Evolutionary conservation across 2,329 filamentous ascomycete species (phyloP).

Genomic region (Malbranchea cinnamomea): DNA sequence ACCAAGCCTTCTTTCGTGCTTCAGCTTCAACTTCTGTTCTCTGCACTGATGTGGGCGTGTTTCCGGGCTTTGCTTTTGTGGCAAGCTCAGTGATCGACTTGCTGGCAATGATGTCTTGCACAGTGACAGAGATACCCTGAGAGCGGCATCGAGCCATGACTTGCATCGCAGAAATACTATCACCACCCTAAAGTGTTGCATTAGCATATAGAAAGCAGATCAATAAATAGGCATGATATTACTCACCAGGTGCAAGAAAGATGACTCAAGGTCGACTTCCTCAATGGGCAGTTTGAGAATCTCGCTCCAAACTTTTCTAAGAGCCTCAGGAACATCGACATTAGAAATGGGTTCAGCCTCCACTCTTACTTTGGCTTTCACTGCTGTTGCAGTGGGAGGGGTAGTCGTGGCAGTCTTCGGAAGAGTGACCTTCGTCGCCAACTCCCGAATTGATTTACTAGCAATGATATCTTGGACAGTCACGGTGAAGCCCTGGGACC

Average conservation of each 20-base stretch:
- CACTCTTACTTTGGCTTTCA: too few species aligned
- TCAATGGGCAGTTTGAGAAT: constrained; percentile 11
- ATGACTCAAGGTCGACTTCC: constrained; percentile 13
- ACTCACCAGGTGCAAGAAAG: constrained; percentile 16
- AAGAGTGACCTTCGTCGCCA: constrained; percentile 5
- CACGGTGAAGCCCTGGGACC: constrained; percentile 9
- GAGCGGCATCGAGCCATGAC: constrained; percentile 12
- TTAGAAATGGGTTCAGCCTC: constrained; percentile 1
- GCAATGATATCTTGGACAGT: constrained; percentile 12
- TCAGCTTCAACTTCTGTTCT: not conserved
- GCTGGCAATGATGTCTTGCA: constrained; percentile 11
- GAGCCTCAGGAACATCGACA: constrained; percentile 4
- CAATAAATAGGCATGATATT: not conserved
- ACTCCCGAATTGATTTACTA: constrained; percentile 7
- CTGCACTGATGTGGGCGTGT: not conserved
- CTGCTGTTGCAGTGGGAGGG: too few species aligned
- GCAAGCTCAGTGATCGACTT: constrained; percentile 9
- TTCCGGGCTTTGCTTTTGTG: constrained; percentile 1
- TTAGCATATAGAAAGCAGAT: constrained; percentile 8
- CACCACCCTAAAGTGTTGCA: constrained; percentile 13
- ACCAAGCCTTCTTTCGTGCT: too few species aligned
- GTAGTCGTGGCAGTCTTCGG: constrained; percentile 1
- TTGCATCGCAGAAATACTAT: constrained; percentile 16
- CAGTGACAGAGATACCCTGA: constrained; percentile 10
- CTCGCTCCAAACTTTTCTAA: constrained; percentile 13